Percentiles rank a stretch among this genome's conserved stretches.
phyloP scores from a whole-genome alignment of 2,329 filamentous ascomycete species.

The Incumbomyces delicatus region DNA sequence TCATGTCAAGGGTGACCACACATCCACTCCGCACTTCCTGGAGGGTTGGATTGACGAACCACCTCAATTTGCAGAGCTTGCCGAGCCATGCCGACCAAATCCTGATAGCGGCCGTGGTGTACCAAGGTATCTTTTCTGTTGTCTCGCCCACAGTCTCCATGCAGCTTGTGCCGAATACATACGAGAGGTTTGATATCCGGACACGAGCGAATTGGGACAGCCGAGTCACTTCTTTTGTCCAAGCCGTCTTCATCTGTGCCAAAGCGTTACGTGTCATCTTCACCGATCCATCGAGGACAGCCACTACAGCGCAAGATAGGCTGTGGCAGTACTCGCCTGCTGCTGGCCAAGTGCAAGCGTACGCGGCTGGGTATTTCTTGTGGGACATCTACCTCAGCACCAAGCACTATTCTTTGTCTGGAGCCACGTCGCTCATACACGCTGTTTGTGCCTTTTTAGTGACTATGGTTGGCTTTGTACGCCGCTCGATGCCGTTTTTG shows the following conservation, averaged over 20 bases:
- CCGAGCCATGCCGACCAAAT: conserved; percentile 63
- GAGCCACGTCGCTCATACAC: conserved; percentile 66
- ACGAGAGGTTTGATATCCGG: conserved; percentile 50
- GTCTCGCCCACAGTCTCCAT: conserved; percentile 51
- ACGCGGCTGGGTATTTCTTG: conserved; percentile 72
- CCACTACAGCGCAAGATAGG: conserved; percentile 57
- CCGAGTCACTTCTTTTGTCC: conserved; percentile 73
- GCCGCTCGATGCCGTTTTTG: conserved; percentile 26
- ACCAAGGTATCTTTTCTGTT: conserved; percentile 57
- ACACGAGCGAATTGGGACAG: conserved; percentile 76
- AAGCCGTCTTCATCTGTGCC: conserved; percentile 61
- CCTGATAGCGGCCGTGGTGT: conserved; percentile 54
- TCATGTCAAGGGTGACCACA: too few species aligned
- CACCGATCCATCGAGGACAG: conserved; percentile 55
- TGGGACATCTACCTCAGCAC: conserved; percentile 69
- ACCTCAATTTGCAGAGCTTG: conserved; percentile 22
- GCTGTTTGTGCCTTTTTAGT: conserved; percentile 64
- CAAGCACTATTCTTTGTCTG: conserved; percentile 61
- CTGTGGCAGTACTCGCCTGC: conserved; percentile 70
- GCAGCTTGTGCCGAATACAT: conserved; percentile 41
- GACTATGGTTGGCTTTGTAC: conserved; percentile 69
- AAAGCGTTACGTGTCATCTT: conserved; percentile 67
- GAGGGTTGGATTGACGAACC: too few species aligned
- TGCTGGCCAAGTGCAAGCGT: conserved; percentile 61
- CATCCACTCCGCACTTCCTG: too few species aligned